Evolutionary conservation across 345 rosid species (phyloP).

Genomic region (Brassica nigra): DNA sequence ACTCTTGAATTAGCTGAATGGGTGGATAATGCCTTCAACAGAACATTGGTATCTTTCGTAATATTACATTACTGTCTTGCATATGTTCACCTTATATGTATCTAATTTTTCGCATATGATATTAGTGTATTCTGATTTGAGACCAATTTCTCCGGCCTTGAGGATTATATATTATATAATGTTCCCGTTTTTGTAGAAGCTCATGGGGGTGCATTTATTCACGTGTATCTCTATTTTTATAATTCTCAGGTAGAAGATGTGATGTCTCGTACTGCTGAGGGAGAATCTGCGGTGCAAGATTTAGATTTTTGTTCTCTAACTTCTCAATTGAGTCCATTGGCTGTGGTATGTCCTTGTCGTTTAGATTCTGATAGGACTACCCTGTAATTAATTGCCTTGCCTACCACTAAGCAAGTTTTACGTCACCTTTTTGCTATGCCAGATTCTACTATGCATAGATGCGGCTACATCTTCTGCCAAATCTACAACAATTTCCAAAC

Average conservation of each 20-base stretch:
- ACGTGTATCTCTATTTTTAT: conserved; percentile 17
- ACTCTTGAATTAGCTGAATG: conserved; percentile 96
- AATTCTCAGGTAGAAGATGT: conserved; percentile 76
- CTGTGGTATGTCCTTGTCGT: conserved; percentile 66
- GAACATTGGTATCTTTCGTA: conserved; percentile 61
- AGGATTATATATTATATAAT: conserved; percentile 13
- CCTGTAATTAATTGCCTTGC: conserved; percentile 18
- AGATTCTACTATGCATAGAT: conserved; percentile 92
- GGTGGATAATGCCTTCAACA: conserved; percentile 80
- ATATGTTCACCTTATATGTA: conserved; percentile 11
- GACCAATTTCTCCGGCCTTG: conserved; percentile 10
- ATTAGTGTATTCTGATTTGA: conserved; percentile 8
- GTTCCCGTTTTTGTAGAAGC: conserved; percentile 3
- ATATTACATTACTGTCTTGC: conserved; percentile 29
- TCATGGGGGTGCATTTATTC: conserved; percentile 6
- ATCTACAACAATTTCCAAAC: conserved; percentile 70
- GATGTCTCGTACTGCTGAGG: conserved; percentile 81
- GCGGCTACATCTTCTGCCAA: conserved; percentile 90
- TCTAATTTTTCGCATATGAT: conserved; percentile 1
- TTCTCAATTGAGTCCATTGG: conserved; percentile 79
- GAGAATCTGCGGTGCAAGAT: conserved; percentile 67
- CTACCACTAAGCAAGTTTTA: conserved; percentile 26
- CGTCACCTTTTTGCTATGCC: conserved; percentile 43
- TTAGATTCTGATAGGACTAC: conserved; percentile 6
- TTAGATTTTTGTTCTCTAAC: conserved; percentile 72